A percentile compares a stretch with the other conserved stretches of the same genome.
These are phyloP conservation scores for Knoxdaviesia proteae DNA, from an alignment of 2,329 filamentous ascomycete species.

Conservation along the genomic window DNA sequence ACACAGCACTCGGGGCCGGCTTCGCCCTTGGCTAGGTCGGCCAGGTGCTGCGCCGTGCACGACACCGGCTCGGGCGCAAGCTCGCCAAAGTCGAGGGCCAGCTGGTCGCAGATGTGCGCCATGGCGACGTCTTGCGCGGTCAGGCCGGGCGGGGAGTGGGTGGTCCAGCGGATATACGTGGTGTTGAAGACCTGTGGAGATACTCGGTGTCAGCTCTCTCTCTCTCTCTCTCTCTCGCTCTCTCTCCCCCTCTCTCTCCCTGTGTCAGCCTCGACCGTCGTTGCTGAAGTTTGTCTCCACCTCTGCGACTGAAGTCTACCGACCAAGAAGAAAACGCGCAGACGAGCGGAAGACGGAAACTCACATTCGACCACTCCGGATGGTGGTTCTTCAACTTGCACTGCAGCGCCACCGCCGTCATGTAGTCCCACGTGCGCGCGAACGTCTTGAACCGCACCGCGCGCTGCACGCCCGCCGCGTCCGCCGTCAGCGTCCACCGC, in stretches of 20 bases:
- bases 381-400: constrained; percentile 51
- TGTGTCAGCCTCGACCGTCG: too few species aligned
- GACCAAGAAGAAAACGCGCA: background rate
- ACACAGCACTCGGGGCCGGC: constrained; percentile 31
- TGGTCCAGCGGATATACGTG: constrained; percentile 52
- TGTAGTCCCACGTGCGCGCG: constrained; percentile 50
- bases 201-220: too few species aligned
- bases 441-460: constrained; percentile 45
- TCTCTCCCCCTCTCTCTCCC: too few species aligned
- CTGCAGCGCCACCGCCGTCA: constrained; percentile 48
- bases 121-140: constrained; percentile 41
- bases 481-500: constrained; percentile 28
- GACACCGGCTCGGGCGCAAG: constrained; percentile 13
- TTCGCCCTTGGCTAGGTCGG: constrained; percentile 20
- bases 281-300: too few species aligned
- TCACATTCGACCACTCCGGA: constrained; percentile 56
- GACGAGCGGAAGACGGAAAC: constrained; percentile 7
- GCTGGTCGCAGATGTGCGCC: constrained; percentile 38
- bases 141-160: constrained; percentile 45
- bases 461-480: constrained; percentile 35
- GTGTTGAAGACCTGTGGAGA: constrained; percentile 42
- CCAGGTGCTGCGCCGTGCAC: constrained; percentile 19
- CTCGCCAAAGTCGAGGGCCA: constrained; percentile 37
- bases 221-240: too few species aligned
- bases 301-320: too few species aligned